These are phyloP conservation scores for Peronosclerospora sorghi DNA, from an alignment of 352 stramenopile species.

Conservation along the genomic window DNA sequence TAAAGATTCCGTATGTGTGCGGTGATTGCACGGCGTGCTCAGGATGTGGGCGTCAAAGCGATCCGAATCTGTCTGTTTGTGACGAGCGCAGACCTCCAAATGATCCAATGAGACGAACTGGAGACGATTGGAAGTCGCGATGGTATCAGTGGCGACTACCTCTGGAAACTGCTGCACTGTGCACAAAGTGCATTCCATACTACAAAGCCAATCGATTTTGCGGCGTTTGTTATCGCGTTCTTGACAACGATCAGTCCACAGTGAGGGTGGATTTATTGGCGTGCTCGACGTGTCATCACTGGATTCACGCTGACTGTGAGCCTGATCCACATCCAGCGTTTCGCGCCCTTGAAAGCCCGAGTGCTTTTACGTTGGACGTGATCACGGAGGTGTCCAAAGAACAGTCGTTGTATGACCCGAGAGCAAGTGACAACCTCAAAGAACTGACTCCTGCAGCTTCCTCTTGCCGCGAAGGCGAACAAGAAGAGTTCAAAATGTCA, in stretches of 20 bases:
- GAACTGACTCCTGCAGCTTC: neutral
- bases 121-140: neutral
- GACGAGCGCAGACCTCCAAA: neutral
- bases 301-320: slow-evolving; percentile 74
- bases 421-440: neutral
- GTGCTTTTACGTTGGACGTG: slow-evolving; percentile 46
- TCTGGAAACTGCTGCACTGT: slow-evolving; percentile 52
- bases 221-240: slow-evolving; percentile 43
- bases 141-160: slow-evolving; percentile 74
- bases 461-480: slow-evolving; percentile 6
- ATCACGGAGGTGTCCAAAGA: slow-evolving; percentile 19
- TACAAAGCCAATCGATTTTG: slow-evolving; percentile 71
- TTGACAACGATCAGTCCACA: slow-evolving; percentile 32
- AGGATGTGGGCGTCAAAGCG: slow-evolving; percentile 29
- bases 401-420: neutral
- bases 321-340: slow-evolving; percentile 56
- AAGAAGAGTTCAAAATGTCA: slow-evolving; percentile 6
- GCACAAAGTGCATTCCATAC: slow-evolving; percentile 40
- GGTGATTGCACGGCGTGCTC: slow-evolving; percentile 48
- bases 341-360: slow-evolving; percentile 17
- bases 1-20: slow-evolving; percentile 65
- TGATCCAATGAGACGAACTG: neutral
- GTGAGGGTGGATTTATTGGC: slow-evolving; percentile 46
- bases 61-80: neutral
- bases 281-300: slow-evolving; percentile 69